A percentile compares a stretch with the other conserved stretches of the same genome.
phyloP scores from a whole-genome alignment of 2,329 filamentous ascomycete species.

The Neofusicoccum sp. region DNA sequence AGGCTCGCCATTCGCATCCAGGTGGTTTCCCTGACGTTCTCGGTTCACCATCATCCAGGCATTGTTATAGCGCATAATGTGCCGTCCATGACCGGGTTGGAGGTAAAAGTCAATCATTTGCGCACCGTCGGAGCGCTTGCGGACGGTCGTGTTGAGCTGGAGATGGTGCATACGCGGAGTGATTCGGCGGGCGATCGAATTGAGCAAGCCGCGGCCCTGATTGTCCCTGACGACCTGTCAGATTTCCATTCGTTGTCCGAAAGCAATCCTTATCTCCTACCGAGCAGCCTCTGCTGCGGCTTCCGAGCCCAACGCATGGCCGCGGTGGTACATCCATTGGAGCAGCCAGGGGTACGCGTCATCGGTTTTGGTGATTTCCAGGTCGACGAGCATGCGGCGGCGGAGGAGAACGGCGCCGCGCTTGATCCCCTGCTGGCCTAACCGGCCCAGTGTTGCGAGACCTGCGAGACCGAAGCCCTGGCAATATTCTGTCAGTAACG shows the following conservation, averaged over 20 bases:
- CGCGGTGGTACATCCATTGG: slow-evolving; percentile 82
- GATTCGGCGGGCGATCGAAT: slow-evolving; percentile 56
- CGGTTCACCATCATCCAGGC: slow-evolving; percentile 86
- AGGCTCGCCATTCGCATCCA: slow-evolving; percentile 78
- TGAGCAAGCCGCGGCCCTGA: slow-evolving; percentile 43
- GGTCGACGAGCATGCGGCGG: slow-evolving; percentile 84
- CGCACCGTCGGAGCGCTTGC: slow-evolving; percentile 63
- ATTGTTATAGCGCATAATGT: slow-evolving; percentile 81
- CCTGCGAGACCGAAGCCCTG: slow-evolving; percentile 86
- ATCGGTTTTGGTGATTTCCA: slow-evolving; percentile 94
- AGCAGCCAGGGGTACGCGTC: slow-evolving; percentile 92
- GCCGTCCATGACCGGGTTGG: slow-evolving; percentile 85
- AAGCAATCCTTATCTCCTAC: background rate
- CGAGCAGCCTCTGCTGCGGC: background rate
- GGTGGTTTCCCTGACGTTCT: slow-evolving; percentile 72
- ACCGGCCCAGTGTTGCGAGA: slow-evolving; percentile 75
- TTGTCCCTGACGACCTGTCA: slow-evolving; percentile 25
- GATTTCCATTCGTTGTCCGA: background rate
- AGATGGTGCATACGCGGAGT: slow-evolving; percentile 62
- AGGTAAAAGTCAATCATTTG: slow-evolving; percentile 79
- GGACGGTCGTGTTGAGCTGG: slow-evolving; percentile 63
- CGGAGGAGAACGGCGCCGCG: slow-evolving; percentile 72
- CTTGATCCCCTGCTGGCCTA: slow-evolving; percentile 75
- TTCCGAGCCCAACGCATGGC: slow-evolving; percentile 27
- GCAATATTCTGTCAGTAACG: background rate